Base-by-base conservation (phyloP, 2,329 filamentous ascomycete species). In the Seiridium unicorne region DNA sequence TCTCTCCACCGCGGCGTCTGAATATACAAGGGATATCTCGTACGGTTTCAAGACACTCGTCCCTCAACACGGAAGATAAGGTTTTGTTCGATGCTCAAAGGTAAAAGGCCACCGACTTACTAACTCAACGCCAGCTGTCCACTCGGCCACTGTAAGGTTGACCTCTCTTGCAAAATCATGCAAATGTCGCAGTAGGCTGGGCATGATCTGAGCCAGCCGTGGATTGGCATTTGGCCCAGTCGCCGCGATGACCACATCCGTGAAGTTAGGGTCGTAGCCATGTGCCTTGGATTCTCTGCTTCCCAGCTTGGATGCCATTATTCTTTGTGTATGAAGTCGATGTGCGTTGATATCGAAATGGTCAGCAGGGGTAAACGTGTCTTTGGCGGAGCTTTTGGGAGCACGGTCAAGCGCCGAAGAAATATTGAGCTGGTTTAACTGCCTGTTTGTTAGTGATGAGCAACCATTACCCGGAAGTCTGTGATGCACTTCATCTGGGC, bases 81-180 rank as follows among this genome's bases (percentile, higher is more conserved):
- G 18, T 26, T 26, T 26, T 26, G 18, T 26, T 26, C 18, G 18
- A 26, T 26, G 18, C 18, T 26, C 18, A 26, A 26, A 26, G 18
- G 18, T 26, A 26, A 26, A 26, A 26, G 18, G 18, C 18, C 18
- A 26, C 18, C 18, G 18, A 76, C 77, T 80, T 63, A 76, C 87
- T 78, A 73, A 78, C 63, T 74, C 81, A 36, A 92, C 86, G 51
- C 87, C 91, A 7, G 83, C 77, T 76, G 90, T 84, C 91, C 90
- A 93, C 78, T 95, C 91, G 60, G 90, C 89, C n/a, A 86, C 81
- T 6, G 89, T 93, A 60, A 95, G 84, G 72, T 93, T 85, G 63
- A 91, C 86, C 73, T 95, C 91, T 53, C 90, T 87, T 44, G 88
- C 86, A 73, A 94, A 94, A 75, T 92, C 90, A 76, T 95, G 91